Conservation (phyloP, 2,329 filamentous ascomycete species). For the Geosmithia morbida region DNA sequence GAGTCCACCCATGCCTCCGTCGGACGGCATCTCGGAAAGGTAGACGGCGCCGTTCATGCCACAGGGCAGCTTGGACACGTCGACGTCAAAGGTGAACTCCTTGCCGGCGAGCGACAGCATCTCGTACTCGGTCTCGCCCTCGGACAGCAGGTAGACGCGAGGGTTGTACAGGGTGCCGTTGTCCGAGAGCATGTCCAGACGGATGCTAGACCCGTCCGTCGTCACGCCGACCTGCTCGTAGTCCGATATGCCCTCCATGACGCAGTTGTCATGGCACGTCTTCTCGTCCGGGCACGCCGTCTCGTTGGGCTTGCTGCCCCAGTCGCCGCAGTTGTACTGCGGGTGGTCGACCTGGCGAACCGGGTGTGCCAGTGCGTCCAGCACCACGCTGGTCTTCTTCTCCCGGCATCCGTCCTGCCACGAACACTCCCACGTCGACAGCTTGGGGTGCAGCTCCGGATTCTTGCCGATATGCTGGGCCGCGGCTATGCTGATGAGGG, state of each 20-base stretch:
- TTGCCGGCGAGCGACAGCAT: slow-evolving; percentile 43
- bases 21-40: slow-evolving; percentile 37
- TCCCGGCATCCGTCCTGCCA: slow-evolving; percentile 29
- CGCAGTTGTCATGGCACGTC: slow-evolving; percentile 37
- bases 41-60: slow-evolving; percentile 56
- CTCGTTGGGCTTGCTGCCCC: slow-evolving; percentile 19
- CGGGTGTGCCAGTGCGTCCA: slow-evolving; percentile 30
- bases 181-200: slow-evolving; percentile 13
- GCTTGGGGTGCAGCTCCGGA: slow-evolving; percentile 32
- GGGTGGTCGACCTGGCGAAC: slow-evolving; percentile 25
- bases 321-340: slow-evolving; percentile 15
- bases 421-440: slow-evolving; percentile 38
- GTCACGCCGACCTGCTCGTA: slow-evolving; percentile 22
- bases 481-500: slow-evolving; percentile 9
- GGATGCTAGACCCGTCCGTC: slow-evolving; percentile 14
- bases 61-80: slow-evolving; percentile 48
- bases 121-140: slow-evolving; percentile 39
- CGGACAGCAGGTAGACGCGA: slow-evolving; percentile 43
- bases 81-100: slow-evolving; percentile 53
- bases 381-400: slow-evolving; percentile 31
- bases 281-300: slow-evolving; percentile 32
- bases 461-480: slow-evolving; percentile 23
- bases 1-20: slow-evolving; percentile 40
- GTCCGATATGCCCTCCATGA: slow-evolving; percentile 33
- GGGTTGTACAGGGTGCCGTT: slow-evolving; percentile 15